These are phyloP conservation scores for Lactarius hatsudake DNA, from an alignment of 768 basidiomycete species.

Conservation along the genomic window DNA sequence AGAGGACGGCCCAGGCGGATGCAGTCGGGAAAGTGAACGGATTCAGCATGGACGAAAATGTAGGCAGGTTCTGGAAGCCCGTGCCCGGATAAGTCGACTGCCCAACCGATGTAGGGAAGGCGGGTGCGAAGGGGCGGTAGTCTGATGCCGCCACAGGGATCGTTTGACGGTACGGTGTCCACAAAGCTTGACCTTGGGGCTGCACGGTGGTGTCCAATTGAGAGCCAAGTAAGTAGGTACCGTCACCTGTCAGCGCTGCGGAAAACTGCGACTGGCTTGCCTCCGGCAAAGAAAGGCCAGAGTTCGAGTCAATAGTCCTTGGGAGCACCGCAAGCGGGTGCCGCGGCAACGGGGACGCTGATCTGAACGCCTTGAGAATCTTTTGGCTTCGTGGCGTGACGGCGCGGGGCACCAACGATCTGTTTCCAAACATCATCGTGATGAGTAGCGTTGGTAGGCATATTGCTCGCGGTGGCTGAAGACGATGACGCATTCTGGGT, in stretches of 20 bases:
- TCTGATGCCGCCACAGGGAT: not conserved
- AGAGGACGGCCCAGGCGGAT: not conserved
- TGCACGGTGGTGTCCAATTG: not conserved
- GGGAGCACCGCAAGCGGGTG: not conserved
- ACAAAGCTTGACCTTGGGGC: not conserved
- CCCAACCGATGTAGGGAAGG: not conserved
- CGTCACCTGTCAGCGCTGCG: not conserved
- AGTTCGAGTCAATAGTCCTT: not conserved
- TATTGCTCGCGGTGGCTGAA: not conserved
- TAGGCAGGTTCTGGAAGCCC: not conserved
- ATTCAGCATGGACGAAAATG: not conserved
- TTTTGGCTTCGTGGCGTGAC: not conserved
- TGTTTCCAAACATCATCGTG: constrained; percentile 14
- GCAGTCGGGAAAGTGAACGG: not conserved
- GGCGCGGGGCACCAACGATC: not conserved
- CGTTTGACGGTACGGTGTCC: not conserved
- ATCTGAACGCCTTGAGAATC: not conserved
- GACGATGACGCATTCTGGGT: not conserved
- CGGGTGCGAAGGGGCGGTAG: not conserved
- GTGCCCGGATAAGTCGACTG: not conserved
- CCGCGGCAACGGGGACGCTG: not conserved
- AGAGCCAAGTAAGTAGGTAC: not conserved
- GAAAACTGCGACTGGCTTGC: not conserved
- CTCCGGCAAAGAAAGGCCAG: not conserved
- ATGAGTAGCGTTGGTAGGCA: not conserved